These are phyloP conservation scores for Elaeagnus macrophylla DNA, from an alignment of 306 rosid genomes.

Conservation along the genomic window DNA sequence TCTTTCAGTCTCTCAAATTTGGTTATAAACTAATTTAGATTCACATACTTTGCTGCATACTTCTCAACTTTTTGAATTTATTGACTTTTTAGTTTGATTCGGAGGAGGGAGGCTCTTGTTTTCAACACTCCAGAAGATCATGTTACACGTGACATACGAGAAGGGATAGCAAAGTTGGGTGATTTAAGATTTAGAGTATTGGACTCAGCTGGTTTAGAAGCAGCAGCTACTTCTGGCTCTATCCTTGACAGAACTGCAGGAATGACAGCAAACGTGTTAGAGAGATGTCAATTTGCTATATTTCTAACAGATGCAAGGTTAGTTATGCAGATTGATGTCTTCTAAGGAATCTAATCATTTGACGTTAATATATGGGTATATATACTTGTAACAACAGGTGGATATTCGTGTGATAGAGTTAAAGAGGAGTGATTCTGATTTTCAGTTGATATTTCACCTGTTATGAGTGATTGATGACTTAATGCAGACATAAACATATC, in stretches of 20 bases:
- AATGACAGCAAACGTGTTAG: slow-evolving; percentile 62
- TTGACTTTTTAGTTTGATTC: slow-evolving; percentile 40
- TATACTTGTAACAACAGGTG: not conserved
- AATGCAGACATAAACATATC: not conserved
- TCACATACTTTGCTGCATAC: not conserved
- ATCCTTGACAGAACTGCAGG: slow-evolving; percentile 81
- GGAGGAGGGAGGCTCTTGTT: slow-evolving; percentile 89
- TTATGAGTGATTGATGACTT: not conserved
- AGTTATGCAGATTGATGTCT: not conserved
- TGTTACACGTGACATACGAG: slow-evolving; percentile 86
- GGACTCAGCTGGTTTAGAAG: slow-evolving; percentile 92
- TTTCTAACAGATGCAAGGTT: slow-evolving; percentile 82
- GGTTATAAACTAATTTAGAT: not conserved
- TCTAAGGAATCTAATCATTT: no score
- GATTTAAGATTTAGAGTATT: slow-evolving; percentile 77
- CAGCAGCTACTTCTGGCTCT: slow-evolving; percentile 62
- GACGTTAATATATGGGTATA: not conserved
- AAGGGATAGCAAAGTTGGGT: slow-evolving; percentile 83
- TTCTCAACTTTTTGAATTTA: not conserved
- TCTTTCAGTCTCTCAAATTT: not conserved
- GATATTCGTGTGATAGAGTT: not conserved
- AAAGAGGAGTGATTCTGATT: not conserved
- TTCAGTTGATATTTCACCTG: not conserved
- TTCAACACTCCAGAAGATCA: slow-evolving; percentile 89
- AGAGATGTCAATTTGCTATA: slow-evolving; percentile 53